Percentiles rank a stretch among this genome's conserved stretches.
These are phyloP conservation scores for Penicillium frequentans DNA, from an alignment of 2,329 filamentous ascomycete species.

Conservation along the genomic window DNA sequence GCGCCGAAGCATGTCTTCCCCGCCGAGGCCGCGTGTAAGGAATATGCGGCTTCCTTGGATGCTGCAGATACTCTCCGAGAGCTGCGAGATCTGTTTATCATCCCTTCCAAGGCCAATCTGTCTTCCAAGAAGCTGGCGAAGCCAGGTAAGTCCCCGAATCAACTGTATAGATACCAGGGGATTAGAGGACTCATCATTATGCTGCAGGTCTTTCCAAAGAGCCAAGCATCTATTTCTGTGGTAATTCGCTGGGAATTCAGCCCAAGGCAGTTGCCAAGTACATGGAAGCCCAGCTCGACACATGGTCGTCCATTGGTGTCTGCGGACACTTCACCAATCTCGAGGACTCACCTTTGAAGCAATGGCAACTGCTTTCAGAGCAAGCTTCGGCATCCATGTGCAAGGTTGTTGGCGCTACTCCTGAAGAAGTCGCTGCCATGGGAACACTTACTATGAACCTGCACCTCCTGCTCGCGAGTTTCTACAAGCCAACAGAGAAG, in stretches of 20 bases:
- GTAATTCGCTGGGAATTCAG: slow-evolving; percentile 84
- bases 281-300: slow-evolving; percentile 71
- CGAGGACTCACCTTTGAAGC: slow-evolving; percentile 63
- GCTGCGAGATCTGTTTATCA: slow-evolving; percentile 70
- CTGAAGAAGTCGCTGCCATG: slow-evolving; percentile 79
- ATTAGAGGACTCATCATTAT: not conserved
- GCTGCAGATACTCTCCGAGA: slow-evolving; percentile 58
- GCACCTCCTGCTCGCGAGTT: slow-evolving; percentile 77
- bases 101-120: slow-evolving; percentile 73
- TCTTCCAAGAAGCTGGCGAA: slow-evolving; percentile 60
- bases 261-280: slow-evolving; percentile 66
- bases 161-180: not conserved
- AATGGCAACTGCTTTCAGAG: slow-evolving; percentile 78
- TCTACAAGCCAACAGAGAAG: slow-evolving; percentile 68
- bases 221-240: slow-evolving; percentile 72
- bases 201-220: slow-evolving; percentile 35
- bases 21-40: slow-evolving; percentile 30
- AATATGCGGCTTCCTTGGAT: slow-evolving; percentile 55
- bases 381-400: slow-evolving; percentile 69
- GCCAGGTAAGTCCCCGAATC: slow-evolving; percentile 25
- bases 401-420: slow-evolving; percentile 69
- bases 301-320: slow-evolving; percentile 80
- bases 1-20: slow-evolving; percentile 30
- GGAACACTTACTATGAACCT: slow-evolving; percentile 79
- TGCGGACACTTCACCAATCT: slow-evolving; percentile 75